Base-by-base conservation (phyloP, 192 early-diverging fungal genomes). In the Umbelopsis isabellina region DNA sequence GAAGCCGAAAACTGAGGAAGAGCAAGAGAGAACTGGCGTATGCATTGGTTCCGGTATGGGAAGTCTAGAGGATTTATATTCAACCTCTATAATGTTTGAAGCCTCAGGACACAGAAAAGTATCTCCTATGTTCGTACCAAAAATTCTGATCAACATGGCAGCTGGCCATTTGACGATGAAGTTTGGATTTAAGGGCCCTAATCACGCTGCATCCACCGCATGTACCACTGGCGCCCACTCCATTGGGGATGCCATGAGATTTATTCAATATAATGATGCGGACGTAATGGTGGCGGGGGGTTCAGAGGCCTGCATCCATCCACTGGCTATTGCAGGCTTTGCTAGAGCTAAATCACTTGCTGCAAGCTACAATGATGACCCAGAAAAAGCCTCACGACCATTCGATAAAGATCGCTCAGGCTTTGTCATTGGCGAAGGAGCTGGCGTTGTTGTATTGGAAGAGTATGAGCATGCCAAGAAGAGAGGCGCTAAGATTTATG, bases 281-380 rank as follows among this genome's bases (percentile, higher is more conserved):
- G 94, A 97, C 78, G 95, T 98, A 6, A 96, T 98, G 92, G 78
- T 98, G 12, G 95, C 95, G 2, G 97, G 97, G 33, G 95, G 93
- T 11, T 79, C 93, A 2, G 97, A 98, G 76, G 86, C 95, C 1
- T 85, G 90, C 47, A 80, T 97, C 37, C 89, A 93, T 53, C 94
- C 94, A 15, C 83, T 98, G 20, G 83, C 93, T 16, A 80, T 98
- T 49, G 93, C 94, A 13, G 97, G 97, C 8, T 98, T 98, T 80
- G 35, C 25, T 27, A 88, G 90, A 66, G 87, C 92, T 22, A 91
- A 92, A 52, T 92, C 95, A n/a, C 84, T 98, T 27, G 89, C 89
- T 0, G 87, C 93, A 25, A 85, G 83, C 1, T 95, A 83, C 68
- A 97, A 98, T 80, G 91, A 94, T 49, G 65, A 65, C 2, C 97